A percentile compares a stretch with the other conserved stretches of the same genome.
Evolutionary conservation across 1,139 yeast genomes (phyloP).

Genomic region (Chernovozyma sophiae-reginae): DNA sequence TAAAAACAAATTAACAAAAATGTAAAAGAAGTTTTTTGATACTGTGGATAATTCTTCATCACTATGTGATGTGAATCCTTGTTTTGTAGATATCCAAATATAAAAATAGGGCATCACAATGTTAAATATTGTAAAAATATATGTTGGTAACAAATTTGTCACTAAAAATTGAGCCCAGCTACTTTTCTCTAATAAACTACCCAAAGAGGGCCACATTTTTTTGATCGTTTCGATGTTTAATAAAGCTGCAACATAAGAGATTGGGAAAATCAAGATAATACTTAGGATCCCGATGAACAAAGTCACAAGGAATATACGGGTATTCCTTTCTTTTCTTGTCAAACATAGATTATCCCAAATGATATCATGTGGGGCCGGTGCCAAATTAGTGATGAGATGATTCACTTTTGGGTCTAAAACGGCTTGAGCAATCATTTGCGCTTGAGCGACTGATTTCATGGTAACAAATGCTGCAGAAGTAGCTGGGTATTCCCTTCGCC

Average conservation of each 20-base stretch:
- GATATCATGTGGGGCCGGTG: conserved; percentile 87
- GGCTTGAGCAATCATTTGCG: conserved; percentile 89
- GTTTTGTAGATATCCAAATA: conserved; percentile 61
- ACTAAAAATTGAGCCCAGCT: conserved; percentile 60
- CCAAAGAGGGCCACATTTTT: conserved; percentile 70
- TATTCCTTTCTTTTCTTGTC: conserved; percentile 51
- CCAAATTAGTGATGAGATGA: conserved; percentile 66
- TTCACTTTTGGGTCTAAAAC: conserved; percentile 76
- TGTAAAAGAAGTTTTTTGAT: conserved; percentile 77
- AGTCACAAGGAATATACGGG: conserved; percentile 61
- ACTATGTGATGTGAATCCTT: conserved; percentile 75
- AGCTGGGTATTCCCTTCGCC: conserved; percentile 62
- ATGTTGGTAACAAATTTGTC: conserved; percentile 76
- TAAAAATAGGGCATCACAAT: conserved; percentile 72
- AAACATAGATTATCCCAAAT: conserved; percentile 74
- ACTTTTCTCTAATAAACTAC: conserved; percentile 53
- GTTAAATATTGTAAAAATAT: conserved; percentile 70
- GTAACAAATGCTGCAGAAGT: conserved; percentile 69
- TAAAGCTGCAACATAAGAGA: conserved; percentile 67
- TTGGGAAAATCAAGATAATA: conserved; percentile 68
- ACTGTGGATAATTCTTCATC: conserved; percentile 78
- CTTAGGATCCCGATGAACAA: conserved; percentile 60
- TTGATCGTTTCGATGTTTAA: conserved; percentile 65
- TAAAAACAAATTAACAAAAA: conserved; percentile 78
- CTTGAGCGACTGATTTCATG: conserved; percentile 80